Conservation (phyloP, 306 rosid species). For the Cucurbita maxima region DNA sequence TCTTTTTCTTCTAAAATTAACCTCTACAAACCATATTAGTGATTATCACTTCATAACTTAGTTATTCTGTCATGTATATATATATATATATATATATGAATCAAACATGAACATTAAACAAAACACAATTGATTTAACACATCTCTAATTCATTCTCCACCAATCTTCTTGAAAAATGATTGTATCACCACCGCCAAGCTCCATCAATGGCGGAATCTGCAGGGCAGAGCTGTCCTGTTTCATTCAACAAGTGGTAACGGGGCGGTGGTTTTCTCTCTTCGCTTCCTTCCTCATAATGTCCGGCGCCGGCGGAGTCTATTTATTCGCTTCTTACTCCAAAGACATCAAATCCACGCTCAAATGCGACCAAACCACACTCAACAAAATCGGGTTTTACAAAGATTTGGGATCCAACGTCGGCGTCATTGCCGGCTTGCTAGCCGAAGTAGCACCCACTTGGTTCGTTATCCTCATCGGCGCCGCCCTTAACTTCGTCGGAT, state of each 20-base stretch:
- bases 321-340: conserved; percentile 24
- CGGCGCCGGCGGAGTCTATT: conserved; percentile 22
- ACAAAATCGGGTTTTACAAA: conserved; percentile 17
- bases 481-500: conserved; percentile 10
- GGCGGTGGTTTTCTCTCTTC: not conserved
- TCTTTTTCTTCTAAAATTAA: no score
- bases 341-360: conserved; percentile 17
- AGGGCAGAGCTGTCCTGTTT: no score
- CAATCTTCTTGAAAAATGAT: no score
- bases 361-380: conserved; percentile 21
- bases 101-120: no score
- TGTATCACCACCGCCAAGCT: no score
- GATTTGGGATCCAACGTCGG: conserved; percentile 27
- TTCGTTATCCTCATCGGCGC: conserved; percentile 19
- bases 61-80: no score
- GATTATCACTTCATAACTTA: no score
- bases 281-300: conserved; percentile 10
- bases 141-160: no score
- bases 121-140: no score
- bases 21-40: no score
- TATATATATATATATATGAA: no score
- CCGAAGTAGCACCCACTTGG: conserved; percentile 18
- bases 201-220: no score
- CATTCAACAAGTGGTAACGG: not conserved
- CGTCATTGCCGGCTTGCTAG: conserved; percentile 16